A percentile compares a stretch with the other conserved stretches of the same genome.
Conservation (phyloP, 371 early-diverging fungal genomes). For the Apophysomyces sp. region DNA sequence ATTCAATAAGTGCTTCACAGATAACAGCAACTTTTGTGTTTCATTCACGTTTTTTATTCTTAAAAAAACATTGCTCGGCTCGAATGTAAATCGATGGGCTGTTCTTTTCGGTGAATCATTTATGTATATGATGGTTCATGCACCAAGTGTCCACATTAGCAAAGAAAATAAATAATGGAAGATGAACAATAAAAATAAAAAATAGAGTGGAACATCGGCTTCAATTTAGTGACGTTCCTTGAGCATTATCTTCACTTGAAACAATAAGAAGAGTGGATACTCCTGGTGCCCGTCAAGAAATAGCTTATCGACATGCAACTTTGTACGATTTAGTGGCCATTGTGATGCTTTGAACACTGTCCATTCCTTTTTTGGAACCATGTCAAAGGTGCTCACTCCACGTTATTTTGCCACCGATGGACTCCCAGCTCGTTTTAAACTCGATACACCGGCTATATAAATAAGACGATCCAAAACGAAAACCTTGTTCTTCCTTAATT, state of each 20-base stretch:
- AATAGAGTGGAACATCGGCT: neutral
- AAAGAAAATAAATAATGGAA: neutral
- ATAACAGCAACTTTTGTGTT: neutral
- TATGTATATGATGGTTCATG: neutral
- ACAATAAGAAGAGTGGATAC: neutral
- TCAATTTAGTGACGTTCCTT: neutral
- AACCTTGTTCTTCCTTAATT: neutral
- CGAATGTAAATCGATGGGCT: neutral
- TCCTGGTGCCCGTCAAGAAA: neutral
- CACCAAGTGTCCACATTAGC: neutral
- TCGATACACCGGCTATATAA: neutral
- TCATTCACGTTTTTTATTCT: neutral
- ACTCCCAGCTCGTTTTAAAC: neutral
- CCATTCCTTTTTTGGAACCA: neutral
- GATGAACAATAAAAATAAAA: neutral
- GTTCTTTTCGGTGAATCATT: neutral
- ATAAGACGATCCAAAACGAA: neutral
- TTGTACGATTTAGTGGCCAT: neutral
- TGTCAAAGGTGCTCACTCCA: neutral
- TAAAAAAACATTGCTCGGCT: neutral
- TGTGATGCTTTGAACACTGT: neutral
- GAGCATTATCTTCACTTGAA: neutral
- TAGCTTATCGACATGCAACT: neutral
- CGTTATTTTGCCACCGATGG: constrained; percentile 1
- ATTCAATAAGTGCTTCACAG: neutral